Evolutionary conservation across 306 rosid species (phyloP).

Genomic region (Ziziphus jujuba): DNA sequence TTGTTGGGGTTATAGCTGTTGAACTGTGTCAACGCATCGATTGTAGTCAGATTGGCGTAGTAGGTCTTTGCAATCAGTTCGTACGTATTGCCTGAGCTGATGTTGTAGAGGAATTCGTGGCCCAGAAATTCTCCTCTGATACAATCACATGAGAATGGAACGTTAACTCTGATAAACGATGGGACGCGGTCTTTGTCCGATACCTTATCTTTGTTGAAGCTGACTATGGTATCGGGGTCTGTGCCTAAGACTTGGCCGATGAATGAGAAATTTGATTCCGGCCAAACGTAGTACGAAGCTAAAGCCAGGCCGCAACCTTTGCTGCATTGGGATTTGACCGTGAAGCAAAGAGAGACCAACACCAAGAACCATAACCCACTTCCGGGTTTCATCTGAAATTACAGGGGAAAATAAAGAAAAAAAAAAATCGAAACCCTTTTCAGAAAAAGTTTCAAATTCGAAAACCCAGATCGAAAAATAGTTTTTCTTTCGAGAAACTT

Average conservation of each 20-base stretch:
- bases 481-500: too few species aligned
- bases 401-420: neutral
- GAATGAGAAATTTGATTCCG: neutral
- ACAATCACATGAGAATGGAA: constrained; percentile 65
- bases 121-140: constrained; percentile 54
- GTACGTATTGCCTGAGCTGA: constrained; percentile 40
- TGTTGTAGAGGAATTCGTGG: constrained; percentile 46
- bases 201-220: constrained; percentile 33
- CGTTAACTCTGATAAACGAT: constrained; percentile 7
- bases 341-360: constrained; percentile 18
- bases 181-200: neutral
- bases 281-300: constrained; percentile 48
- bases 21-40: constrained; percentile 34
- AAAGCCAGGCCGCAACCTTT: constrained; percentile 57
- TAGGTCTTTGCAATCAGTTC: constrained; percentile 22
- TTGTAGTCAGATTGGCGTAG: constrained; percentile 59
- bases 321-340: constrained; percentile 51
- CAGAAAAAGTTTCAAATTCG: neutral
- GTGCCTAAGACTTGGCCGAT: constrained; percentile 19
- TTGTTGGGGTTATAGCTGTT: constrained; percentile 32
- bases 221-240: constrained; percentile 1
- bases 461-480: constrained; percentile 5
- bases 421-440: constrained; percentile 4
- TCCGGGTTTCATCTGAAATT: constrained; percentile 43
- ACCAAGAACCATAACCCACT: constrained; percentile 27